These are phyloP conservation scores for Daldinia sp. DNA, from an alignment of 2,329 filamentous ascomycete genomes.

Conservation along the genomic window DNA sequence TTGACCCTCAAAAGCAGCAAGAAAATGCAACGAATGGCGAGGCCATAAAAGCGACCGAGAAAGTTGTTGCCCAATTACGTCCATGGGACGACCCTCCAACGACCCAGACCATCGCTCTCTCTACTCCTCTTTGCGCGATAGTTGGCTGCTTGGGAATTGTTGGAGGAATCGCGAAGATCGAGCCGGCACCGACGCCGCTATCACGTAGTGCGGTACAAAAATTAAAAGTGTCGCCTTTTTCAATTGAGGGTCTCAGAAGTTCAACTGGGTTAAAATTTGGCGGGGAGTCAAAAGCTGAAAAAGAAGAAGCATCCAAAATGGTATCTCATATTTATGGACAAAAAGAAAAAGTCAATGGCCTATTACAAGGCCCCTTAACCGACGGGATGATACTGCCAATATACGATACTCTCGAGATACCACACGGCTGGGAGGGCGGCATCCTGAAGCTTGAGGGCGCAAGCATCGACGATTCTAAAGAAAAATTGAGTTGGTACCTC, in stretches of 20 bases:
- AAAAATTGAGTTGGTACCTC: conserved; percentile 75
- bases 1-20: conserved; percentile 75
- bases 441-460: conserved; percentile 81
- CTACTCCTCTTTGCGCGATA: conserved; percentile 78
- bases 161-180: conserved; percentile 87
- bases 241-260: conserved; percentile 64
- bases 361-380: conserved; percentile 87
- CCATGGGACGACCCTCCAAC: conserved; percentile 91
- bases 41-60: conserved; percentile 67
- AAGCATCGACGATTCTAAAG: conserved; percentile 55
- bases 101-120: conserved; percentile 82
- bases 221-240: conserved; percentile 86
- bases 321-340: conserved; percentile 78
- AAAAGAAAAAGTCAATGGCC: conserved; percentile 63
- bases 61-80: conserved; percentile 79
- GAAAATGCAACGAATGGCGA: conserved; percentile 73
- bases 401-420: conserved; percentile 65
- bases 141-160: conserved; percentile 80
- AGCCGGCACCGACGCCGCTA: conserved; percentile 81
- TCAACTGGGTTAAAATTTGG: conserved; percentile 84
- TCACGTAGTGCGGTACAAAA: conserved; percentile 72
- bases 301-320: conserved; percentile 79
- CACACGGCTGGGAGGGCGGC: conserved; percentile 82
- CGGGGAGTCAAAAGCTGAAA: conserved; percentile 85
- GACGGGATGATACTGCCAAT: conserved; percentile 83